Percentiles rank a stretch among this genome's conserved stretches.
These are phyloP conservation scores for Alopecurus myosuroides DNA, from an alignment of 176 grass and related monocot species.

Conservation along the genomic window DNA sequence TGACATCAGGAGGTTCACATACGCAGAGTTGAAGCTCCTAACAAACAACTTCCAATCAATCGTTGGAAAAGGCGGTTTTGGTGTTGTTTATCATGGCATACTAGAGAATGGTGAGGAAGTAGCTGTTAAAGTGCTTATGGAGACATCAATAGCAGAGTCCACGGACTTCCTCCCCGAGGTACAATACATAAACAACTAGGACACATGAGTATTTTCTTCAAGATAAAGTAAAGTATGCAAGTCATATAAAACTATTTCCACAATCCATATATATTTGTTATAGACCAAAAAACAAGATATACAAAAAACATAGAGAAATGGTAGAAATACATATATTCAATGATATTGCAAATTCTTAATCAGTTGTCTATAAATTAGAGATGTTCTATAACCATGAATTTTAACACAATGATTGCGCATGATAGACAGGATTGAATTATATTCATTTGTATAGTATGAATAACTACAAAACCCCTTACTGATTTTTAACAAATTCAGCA, in stretches of 20 bases:
- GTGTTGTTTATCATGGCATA: slow-evolving; percentile 38
- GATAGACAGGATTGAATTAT: neutral
- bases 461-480: too few relatives aligned
- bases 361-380: too few relatives aligned
- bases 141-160: slow-evolving; percentile 14
- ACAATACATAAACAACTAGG: neutral
- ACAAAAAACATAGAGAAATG: neutral
- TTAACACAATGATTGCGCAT: neutral
- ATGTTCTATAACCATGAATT: neutral
- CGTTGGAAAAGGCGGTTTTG: slow-evolving; percentile 45
- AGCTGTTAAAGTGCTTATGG: slow-evolving; percentile 34
- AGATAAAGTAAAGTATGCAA: neutral
- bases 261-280: neutral
- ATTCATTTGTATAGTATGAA: neutral
- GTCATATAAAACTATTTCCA: neutral
- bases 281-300: neutral
- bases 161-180: slow-evolving; percentile 40
- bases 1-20: slow-evolving; percentile 24
- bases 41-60: slow-evolving; percentile 21
- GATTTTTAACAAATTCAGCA: neutral
- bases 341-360: neutral
- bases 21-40: slow-evolving; percentile 25
- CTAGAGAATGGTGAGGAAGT: slow-evolving; percentile 32
- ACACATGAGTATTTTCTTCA: neutral
- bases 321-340: neutral